Evolutionary conservation across 441 rosid genomes (phyloP).

Genomic region (Syzygium malaccense): DNA sequence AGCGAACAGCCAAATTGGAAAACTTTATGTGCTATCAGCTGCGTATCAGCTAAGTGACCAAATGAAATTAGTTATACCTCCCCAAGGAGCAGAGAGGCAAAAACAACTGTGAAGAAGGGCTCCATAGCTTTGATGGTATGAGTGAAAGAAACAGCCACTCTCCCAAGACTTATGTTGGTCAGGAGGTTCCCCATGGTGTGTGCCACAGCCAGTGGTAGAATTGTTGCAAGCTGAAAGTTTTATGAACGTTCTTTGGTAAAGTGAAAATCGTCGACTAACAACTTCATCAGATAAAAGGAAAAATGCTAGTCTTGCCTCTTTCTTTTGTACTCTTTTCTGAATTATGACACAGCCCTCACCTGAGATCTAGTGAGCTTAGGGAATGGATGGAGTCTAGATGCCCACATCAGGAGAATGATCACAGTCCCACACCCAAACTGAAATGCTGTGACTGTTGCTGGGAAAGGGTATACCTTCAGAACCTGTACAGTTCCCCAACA

Average conservation of each 20-base stretch:
- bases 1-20: background rate
- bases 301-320: background rate
- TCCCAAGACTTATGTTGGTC: conserved; percentile 52
- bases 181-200: conserved; percentile 62
- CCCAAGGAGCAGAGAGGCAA: conserved; percentile 40
- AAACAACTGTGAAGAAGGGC: conserved; percentile 57
- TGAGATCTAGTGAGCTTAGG: conserved; percentile 48
- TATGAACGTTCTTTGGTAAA: background rate
- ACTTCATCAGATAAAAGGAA: background rate
- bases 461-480: conserved; percentile 48
- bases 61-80: conserved; percentile 25
- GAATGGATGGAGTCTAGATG: conserved; percentile 33
- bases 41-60: background rate
- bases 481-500: conserved; percentile 20
- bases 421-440: conserved; percentile 55
- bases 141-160: conserved; percentile 58
- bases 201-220: conserved; percentile 46
- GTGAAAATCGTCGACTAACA: too few species aligned
- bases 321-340: background rate
- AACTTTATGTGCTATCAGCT: background rate
- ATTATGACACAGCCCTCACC: conserved; percentile 21
- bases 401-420: conserved; percentile 44
- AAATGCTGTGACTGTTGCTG: conserved; percentile 58
- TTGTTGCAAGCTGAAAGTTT: conserved; percentile 37
- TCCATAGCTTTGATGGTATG: conserved; percentile 76